phyloP scores from a whole-genome alignment of 176 grass and related monocot genomes.

The Eleusine coracana region DNA sequence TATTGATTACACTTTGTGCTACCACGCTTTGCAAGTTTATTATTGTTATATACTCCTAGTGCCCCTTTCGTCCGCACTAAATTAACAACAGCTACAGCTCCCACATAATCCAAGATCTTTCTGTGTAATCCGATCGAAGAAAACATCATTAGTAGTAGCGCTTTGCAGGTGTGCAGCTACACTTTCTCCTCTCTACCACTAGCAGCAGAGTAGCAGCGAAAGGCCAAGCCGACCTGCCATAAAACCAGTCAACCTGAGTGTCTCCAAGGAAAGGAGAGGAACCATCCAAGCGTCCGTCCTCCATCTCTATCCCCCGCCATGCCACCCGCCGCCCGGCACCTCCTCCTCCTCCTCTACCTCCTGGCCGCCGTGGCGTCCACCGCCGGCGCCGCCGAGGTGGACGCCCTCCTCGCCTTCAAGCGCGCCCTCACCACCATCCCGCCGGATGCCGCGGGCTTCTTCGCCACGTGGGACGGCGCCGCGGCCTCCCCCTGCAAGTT shows the following conservation, averaged over 20 bases:
- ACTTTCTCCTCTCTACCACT: neutral
- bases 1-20: neutral
- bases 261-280: neutral
- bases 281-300: constrained; percentile 7
- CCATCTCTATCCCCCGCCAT: constrained; percentile 38
- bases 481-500: constrained; percentile 48
- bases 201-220: neutral
- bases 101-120: neutral
- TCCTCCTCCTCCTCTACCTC: constrained; percentile 20
- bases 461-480: constrained; percentile 52
- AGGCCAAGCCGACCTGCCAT: neutral
- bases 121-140: neutral
- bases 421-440: constrained; percentile 45
- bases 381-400: constrained; percentile 24
- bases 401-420: constrained; percentile 63
- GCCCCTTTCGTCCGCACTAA: neutral
- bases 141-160: neutral
- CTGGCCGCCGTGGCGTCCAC: constrained; percentile 6
- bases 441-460: neutral
- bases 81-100: neutral
- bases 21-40: neutral
- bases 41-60: neutral
- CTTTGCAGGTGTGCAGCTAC: neutral
- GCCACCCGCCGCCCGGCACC: constrained; percentile 31
- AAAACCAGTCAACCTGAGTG: constrained; percentile 32